Conservation (phyloP, 192 early-diverging fungal genomes). For the Entomortierella parvispora region DNA sequence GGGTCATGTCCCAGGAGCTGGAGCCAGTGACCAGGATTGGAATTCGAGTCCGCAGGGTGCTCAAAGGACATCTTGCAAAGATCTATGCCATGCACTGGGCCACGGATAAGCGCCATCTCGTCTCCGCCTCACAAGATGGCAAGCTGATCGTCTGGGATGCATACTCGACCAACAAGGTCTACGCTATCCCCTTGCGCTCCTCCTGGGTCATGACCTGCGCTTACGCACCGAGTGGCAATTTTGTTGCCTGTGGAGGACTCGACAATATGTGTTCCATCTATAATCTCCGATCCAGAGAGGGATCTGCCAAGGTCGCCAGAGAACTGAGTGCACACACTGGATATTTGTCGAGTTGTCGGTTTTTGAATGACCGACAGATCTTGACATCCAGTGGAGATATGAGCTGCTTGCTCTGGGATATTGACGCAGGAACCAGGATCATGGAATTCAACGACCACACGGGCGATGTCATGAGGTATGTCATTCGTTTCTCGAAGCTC, state of each 20-base stretch:
- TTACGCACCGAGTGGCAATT: constrained; percentile 97
- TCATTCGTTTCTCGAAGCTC: background rate
- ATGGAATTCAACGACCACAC: constrained; percentile 98
- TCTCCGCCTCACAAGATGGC: constrained; percentile 99
- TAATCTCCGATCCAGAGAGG: constrained; percentile 95
- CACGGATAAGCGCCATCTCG: constrained; percentile 95
- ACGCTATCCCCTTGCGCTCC: constrained; percentile 97
- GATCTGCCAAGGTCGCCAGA: constrained; percentile 91
- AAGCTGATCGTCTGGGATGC: constrained; percentile 99
- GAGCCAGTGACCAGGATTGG: constrained; percentile 88
- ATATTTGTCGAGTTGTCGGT: constrained; percentile 97
- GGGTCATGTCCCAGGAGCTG: constrained; percentile 84
- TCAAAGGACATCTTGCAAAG: constrained; percentile 99
- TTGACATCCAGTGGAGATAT: constrained; percentile 97
- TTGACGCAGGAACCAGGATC: constrained; percentile 97
- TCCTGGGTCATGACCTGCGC: constrained; percentile 99
- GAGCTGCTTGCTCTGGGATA: constrained; percentile 99
- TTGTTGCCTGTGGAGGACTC: constrained; percentile 99
- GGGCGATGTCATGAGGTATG: constrained; percentile 95
- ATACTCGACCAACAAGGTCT: constrained; percentile 98
- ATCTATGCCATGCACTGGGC: constrained; percentile 99
- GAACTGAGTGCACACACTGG: constrained; percentile 98
- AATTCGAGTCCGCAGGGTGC: constrained; percentile 96
- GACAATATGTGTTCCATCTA: constrained; percentile 99
- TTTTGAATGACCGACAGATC: constrained; percentile 95